Evolutionary conservation across 495 filamentous ascomycete species (phyloP).

Genomic region (Eremomyces bilateralis): DNA sequence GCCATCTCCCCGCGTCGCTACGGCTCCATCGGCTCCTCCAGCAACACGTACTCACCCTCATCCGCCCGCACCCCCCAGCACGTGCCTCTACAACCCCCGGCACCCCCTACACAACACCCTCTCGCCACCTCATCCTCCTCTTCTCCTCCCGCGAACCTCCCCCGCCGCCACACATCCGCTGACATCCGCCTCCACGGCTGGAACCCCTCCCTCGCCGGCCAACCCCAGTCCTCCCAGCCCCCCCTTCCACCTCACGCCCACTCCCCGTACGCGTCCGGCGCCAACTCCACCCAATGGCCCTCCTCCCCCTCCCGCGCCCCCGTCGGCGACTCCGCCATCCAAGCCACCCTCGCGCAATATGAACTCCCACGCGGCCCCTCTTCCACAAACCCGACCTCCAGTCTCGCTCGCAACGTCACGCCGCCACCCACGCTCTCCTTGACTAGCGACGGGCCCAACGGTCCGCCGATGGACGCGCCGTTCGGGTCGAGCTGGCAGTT

Average conservation of each 20-base stretch:
- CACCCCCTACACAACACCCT: conserved; percentile 35
- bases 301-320: conserved; percentile 56
- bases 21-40: conserved; percentile 57
- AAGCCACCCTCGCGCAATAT: conserved; percentile 64
- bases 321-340: conserved; percentile 56
- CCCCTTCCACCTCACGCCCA: conserved; percentile 17
- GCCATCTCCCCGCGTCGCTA: conserved; percentile 60
- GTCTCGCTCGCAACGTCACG: conserved; percentile 10
- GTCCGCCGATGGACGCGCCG: conserved; percentile 20
- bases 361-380: conserved; percentile 43
- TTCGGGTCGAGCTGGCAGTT: conserved; percentile 38
- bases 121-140: conserved; percentile 51
- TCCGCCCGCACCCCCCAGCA: conserved; percentile 30
- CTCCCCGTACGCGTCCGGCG: conserved; percentile 53
- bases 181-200: conserved; percentile 85
- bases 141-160: conserved; percentile 53
- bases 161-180: conserved; percentile 80
- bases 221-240: not conserved
- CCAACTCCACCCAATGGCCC: conserved; percentile 62
- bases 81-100: conserved; percentile 41
- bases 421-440: too few species aligned
- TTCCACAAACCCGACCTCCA: conserved; percentile 49
- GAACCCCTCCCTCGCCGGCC: conserved; percentile 23
- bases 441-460: too few species aligned
- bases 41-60: conserved; percentile 30